These are phyloP conservation scores for Fomitopsis schrenkii DNA, from an alignment of 1,284 basidiomycete genomes.

Conservation along the genomic window DNA sequence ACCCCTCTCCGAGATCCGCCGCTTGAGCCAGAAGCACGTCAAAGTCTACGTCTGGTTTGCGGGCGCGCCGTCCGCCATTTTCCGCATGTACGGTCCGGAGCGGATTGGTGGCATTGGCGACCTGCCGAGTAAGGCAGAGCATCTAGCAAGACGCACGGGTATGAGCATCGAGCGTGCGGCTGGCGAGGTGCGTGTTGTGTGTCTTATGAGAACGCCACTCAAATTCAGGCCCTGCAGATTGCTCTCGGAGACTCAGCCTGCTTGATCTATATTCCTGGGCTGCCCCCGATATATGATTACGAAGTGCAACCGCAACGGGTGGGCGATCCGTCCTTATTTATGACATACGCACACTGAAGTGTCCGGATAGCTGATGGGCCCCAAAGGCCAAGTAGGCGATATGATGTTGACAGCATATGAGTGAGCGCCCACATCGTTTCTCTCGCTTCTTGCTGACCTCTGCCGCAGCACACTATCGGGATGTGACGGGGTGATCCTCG, in stretches of 20 bases:
- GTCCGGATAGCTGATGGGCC: neutral
- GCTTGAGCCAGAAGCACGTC: conserved; percentile 1
- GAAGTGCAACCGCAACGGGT: neutral
- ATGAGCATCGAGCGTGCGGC: conserved; percentile 3
- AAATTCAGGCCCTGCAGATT: neutral
- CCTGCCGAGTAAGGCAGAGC: neutral
- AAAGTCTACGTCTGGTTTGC: conserved; percentile 2
- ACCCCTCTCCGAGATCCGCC: neutral
- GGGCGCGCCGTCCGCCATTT: neutral
- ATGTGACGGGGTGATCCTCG: conserved; percentile 11
- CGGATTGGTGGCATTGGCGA: conserved; percentile 2
- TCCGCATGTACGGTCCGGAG: neutral
- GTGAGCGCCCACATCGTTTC: conserved; percentile 2
- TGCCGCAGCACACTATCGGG: neutral
- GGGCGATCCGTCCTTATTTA: neutral
- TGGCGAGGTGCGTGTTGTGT: neutral
- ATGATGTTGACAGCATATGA: conserved; percentile 5
- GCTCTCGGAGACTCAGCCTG: neutral
- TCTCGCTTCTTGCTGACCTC: neutral
- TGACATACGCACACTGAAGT: neutral
- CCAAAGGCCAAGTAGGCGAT: neutral
- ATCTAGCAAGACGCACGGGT: neutral
- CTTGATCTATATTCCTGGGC: neutral
- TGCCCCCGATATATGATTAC: neutral
- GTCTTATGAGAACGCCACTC: neutral